These are phyloP conservation scores for Vachellia collinsii DNA, from an alignment of 306 rosid genomes.

Conservation along the genomic window DNA sequence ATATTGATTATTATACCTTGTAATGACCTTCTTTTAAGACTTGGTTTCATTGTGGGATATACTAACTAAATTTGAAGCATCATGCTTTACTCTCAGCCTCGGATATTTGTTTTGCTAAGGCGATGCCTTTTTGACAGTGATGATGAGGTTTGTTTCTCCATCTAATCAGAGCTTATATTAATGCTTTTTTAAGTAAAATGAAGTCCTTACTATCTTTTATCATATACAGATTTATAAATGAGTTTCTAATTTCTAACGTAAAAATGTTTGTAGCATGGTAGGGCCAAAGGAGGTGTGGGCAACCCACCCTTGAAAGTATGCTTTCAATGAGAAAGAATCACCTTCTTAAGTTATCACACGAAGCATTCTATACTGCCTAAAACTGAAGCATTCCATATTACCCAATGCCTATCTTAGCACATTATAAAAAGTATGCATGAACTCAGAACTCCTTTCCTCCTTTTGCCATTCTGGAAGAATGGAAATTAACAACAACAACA, in stretches of 20 bases:
- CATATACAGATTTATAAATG: conserved; percentile 12
- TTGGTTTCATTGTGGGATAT: conserved; percentile 24
- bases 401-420: not conserved
- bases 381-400: not conserved
- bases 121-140: conserved; percentile 94
- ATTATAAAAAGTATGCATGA: conserved; percentile 12
- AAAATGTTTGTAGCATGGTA: not conserved
- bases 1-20: not conserved
- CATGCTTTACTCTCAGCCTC: conserved; percentile 67
- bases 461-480: not conserved
- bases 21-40: not conserved
- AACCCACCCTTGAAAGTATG: not conserved
- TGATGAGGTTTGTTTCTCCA: conserved; percentile 76
- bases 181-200: conserved; percentile 25
- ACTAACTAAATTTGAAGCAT: conserved; percentile 38
- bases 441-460: not conserved
- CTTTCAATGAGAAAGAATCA: not conserved
- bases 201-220: conserved; percentile 22
- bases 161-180: not conserved
- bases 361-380: not conserved
- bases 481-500: not conserved
- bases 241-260: not conserved
- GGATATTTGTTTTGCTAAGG: conserved; percentile 74
- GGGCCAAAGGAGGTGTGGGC: not conserved
- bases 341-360: not conserved